Base-by-base conservation (phyloP, 352 stramenopile genomes). In the Pythium vanterpoolii region DNA sequence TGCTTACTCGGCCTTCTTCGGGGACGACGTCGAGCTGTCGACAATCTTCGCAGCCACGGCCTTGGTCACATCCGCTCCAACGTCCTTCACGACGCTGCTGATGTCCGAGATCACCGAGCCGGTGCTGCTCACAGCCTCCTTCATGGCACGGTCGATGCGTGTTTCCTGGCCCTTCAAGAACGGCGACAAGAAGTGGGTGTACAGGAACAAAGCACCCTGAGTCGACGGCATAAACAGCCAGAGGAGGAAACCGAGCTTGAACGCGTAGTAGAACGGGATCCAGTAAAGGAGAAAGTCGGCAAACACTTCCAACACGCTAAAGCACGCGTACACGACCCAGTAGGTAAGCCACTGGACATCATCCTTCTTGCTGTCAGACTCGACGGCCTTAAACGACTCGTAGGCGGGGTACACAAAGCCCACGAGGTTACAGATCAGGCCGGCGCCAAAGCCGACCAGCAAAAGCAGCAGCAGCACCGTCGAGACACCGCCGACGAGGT, bases 211-310 rank as follows among this genome's bases (percentile, higher is more conserved):
- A 19, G 96, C 93, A 31, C 95, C 96, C 59, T 94, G 76, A 36
- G 95, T 98, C 70, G 96, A 96, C n/a, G 96, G 96, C 67, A 98
- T 87, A 79, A 99, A 98, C 31, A 97, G 81, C 94, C 95, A 98
- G 21, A 98, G 72, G 53, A 99, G 83, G 78, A 99, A 98, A 46
- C 93, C 95, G 23, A 99, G 66, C 84, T 99, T 99, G 80, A 99
- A 98, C 13, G 93, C 87, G 71, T 98, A 98, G 79, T 98, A 99
- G 74, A 98, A 98, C 16, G 96, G 96, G 72, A 99, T 98, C 93
- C 93, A 98, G 73, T 98, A 98, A 5, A 99, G 73, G 38, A 99
- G 71, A 44, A 97, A 92, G 70, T 98, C 92, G n/a, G 86, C 80
- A 69, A 99, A 99, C 28, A 97, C 86, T 74, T 99, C 96, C 36